Conservation (phyloP, 768 basidiomycete species). For the Tylopilus intermedius region DNA sequence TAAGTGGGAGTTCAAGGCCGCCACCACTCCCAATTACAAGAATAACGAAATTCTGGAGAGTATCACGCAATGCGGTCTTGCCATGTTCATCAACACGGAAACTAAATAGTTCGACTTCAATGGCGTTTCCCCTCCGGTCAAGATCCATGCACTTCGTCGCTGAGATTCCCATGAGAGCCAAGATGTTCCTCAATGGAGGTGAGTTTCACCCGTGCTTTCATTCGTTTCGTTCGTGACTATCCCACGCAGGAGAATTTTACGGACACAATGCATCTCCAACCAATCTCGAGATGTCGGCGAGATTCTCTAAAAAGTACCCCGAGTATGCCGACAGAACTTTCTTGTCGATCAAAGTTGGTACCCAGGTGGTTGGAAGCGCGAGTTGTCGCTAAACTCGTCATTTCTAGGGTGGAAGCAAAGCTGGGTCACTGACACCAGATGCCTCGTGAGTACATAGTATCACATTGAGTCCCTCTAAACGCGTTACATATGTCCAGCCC, state of each 20-base stretch:
- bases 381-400: background rate
- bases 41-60: too few species aligned
- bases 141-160: too few species aligned
- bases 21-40: background rate
- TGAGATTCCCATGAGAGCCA: constrained; percentile 2
- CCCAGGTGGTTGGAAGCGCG: background rate
- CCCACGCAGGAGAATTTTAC: background rate
- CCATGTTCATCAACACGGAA: too few species aligned
- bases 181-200: background rate
- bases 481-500: background rate
- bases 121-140: too few species aligned
- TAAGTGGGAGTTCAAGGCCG: too few species aligned
- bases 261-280: background rate
- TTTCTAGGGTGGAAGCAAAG: background rate
- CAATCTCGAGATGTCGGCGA: background rate
- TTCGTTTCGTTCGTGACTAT: background rate
- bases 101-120: too few species aligned
- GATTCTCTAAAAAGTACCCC: background rate
- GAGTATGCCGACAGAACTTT: background rate
- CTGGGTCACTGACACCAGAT: background rate
- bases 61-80: too few species aligned
- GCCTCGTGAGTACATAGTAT: background rate
- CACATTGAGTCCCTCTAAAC: background rate
- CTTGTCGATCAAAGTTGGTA: background rate
- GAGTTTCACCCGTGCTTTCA: background rate